Base-by-base conservation (phyloP, 1,139 yeast species). In the Saccharomyces hybrid region DNA sequence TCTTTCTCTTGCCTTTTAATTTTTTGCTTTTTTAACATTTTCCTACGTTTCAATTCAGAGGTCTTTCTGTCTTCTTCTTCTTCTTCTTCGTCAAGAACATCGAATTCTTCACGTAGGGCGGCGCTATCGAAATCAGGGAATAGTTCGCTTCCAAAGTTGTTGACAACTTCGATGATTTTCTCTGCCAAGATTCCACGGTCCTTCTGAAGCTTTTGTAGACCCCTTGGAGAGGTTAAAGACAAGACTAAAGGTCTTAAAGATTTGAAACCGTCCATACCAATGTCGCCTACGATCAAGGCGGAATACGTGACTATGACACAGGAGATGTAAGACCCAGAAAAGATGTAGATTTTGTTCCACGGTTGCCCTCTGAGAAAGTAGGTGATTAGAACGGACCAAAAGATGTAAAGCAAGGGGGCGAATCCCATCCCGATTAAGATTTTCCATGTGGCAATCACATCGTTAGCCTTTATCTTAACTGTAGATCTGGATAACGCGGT, bases 401-500 rank as follows among this genome's bases (percentile, higher is more conserved):
- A 76, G 49, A 84, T 81, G 73, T 91, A 93, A 41, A 93, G 75
- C 42, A 89, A 70, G 1, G 99, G 99, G 0, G 97, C 95, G 56
- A 88, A 75, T 6, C 93, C 96, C 81, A 93, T 79, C 41, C 93
- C 84, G 49, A 93, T 91, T 61, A 93, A 76, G 48, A 93, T 84
- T 71, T 93, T 93, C 99, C 99, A 90, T 1, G 97, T 90, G 1
- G 97, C 97, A 56, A 90, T 78, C 28, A 93, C 97, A 70, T 93
- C 99, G 56, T 85, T 84, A 27, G 96, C 99, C 64, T 83, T 82
- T 59, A 93, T 85, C 69, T 93, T 93, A 34, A 93, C 99, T 1
- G 89, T 80, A 0, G 97, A 89, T 6, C 81, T 84, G n/a, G 90
- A 91, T 54, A 93, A 76, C 0, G 98, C 99, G 57, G 83, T 81